phyloP scores from a whole-genome alignment of 768 basidiomycete species.

The Fibroporia radiculosa region DNA sequence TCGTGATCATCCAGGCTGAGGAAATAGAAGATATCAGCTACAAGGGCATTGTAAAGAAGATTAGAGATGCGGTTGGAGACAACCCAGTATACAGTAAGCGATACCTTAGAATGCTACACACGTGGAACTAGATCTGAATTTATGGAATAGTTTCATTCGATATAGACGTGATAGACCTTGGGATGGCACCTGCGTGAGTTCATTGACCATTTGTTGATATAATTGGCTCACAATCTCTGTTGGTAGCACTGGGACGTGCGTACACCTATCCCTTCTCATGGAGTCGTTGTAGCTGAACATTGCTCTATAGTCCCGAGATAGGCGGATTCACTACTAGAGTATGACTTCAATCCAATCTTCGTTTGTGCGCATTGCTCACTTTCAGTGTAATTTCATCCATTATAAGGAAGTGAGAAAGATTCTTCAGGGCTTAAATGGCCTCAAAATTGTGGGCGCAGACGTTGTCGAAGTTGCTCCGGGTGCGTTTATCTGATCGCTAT shows the following conservation, averaged over 20 bases:
- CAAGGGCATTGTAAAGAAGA: constrained; percentile 68
- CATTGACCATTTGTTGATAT: background rate
- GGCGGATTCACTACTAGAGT: constrained; percentile 26
- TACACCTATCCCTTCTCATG: background rate
- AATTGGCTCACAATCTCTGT: background rate
- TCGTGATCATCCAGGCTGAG: constrained; percentile 74
- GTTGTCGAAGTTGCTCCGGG: constrained; percentile 77
- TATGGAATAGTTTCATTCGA: constrained; percentile 10
- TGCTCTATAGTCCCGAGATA: constrained; percentile 22
- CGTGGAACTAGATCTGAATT: background rate
- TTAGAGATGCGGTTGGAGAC: constrained; percentile 69
- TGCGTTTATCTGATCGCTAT: no score
- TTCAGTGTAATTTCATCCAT: background rate
- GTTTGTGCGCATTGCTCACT: background rate
- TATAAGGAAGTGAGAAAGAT: constrained; percentile 52
- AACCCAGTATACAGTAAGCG: constrained; percentile 50
- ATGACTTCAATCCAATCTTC: background rate
- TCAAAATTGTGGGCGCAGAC: constrained; percentile 74
- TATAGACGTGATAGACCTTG: constrained; percentile 16
- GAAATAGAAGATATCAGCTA: constrained; percentile 73
- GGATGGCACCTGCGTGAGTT: constrained; percentile 15
- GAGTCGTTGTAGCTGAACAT: background rate
- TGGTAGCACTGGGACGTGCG: constrained; percentile 20
- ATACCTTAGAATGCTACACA: background rate
- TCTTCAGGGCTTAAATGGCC: constrained; percentile 64